Evolutionary conservation across 2,329 filamentous ascomycete species (phyloP).

Genomic region (Orbilia quercus): DNA sequence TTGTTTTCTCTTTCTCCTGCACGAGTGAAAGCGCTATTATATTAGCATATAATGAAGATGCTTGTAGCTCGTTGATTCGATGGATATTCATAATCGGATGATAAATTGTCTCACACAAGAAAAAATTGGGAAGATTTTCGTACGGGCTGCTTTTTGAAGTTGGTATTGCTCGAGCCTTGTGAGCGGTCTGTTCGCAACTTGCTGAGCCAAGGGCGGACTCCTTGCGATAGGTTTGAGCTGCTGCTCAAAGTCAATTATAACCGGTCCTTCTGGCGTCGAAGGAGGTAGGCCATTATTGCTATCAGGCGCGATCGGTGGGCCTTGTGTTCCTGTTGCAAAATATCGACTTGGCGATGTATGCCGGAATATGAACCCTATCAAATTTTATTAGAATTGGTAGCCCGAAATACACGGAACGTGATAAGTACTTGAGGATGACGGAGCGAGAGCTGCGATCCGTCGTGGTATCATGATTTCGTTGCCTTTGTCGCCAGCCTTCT

Average conservation of each 20-base stretch:
- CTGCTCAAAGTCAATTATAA: conserved; percentile 46
- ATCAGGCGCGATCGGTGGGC: not conserved
- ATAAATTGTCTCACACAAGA: too few relatives aligned
- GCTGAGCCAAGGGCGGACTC: not conserved
- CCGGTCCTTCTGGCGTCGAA: conserved; percentile 23
- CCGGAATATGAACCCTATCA: conserved; percentile 20
- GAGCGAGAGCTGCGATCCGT: conserved; percentile 29
- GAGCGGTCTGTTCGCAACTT: not conserved
- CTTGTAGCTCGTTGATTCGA: too few relatives aligned
- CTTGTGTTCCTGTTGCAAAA: conserved; percentile 16
- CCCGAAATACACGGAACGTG: not conserved
- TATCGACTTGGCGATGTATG: conserved; percentile 19
- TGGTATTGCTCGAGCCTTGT: conserved; percentile 42
- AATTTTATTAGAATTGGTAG: not conserved
- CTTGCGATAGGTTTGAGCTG: conserved; percentile 18
- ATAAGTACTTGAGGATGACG: conserved; percentile 29
- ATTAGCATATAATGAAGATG: too few relatives aligned
- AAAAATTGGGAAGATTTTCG: not conserved
- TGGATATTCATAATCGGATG: too few relatives aligned
- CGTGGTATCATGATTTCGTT: conserved; percentile 53
- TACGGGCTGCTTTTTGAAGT: conserved; percentile 40
- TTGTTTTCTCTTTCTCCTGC: conserved; percentile 56
- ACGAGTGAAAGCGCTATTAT: not conserved
- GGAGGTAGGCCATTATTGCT: not conserved
- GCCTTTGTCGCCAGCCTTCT: conserved; percentile 23